These are phyloP conservation scores for Chloranthus sessilifolius DNA, from an alignment of 164 flowering plant genomes.

Conservation along the genomic window DNA sequence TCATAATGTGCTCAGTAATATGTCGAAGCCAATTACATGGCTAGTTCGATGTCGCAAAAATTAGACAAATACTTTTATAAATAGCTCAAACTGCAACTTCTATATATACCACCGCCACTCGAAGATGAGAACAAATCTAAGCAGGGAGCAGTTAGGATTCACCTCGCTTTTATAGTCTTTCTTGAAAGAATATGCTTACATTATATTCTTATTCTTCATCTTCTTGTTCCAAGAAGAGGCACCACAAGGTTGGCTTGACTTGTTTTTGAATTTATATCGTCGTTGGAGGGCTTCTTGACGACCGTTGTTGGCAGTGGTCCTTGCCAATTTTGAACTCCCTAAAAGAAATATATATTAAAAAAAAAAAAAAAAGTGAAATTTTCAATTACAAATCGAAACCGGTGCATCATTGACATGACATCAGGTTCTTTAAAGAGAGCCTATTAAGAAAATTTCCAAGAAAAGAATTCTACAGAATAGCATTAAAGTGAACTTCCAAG, in stretches of 20 bases:
- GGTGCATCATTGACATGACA: not conserved
- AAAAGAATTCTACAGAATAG: not conserved
- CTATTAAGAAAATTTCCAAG: too few species aligned
- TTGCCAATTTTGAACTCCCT: slow-evolving; percentile 19
- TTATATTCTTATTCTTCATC: not conserved
- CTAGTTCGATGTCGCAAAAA: too few species aligned
- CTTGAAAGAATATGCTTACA: too few species aligned
- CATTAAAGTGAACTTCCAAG: not conserved
- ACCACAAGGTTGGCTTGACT: slow-evolving; percentile 11
- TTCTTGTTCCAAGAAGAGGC: slow-evolving; percentile 12
- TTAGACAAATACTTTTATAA: too few species aligned
- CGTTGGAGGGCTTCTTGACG: slow-evolving; percentile 14
- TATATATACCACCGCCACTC: too few species aligned
- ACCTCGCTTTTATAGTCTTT: too few species aligned
- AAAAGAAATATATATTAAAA: not conserved
- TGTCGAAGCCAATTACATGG: too few species aligned
- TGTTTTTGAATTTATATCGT: slow-evolving; percentile 8
- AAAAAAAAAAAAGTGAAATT: not conserved
- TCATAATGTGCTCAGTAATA: too few species aligned
- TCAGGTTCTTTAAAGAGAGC: too few species aligned
- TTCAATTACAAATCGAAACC: not conserved
- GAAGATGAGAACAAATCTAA: too few species aligned
- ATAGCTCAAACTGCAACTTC: too few species aligned
- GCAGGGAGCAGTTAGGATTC: too few species aligned
- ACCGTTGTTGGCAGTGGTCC: not conserved